Evolutionary conservation across 352 stramenopile species (phyloP), one percentile per base, ranked within the genome.

Genomic region (Thraustochytrium striatum): DNA sequence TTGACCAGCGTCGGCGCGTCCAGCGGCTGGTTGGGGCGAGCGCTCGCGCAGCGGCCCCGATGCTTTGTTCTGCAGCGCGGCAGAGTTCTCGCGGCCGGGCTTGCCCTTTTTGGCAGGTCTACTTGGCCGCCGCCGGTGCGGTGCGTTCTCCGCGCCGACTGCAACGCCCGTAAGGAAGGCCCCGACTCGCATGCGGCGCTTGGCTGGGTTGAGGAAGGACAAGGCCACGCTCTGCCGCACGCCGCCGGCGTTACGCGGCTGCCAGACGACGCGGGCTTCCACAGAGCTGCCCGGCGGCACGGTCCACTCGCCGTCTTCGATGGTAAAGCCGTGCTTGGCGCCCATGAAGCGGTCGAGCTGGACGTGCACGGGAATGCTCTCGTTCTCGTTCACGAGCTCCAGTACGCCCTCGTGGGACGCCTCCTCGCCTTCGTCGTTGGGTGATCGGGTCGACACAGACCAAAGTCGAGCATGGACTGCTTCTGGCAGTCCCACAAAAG

Each of bases 191-290:
- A 75, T 39, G 32, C 65, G 65, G 39, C 65, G 65, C 19, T 32
- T 30, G 32, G 58, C 30, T 8, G 39, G 32, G 65, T 61, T 75
- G 52, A 75, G 44, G 3, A 70, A 41, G 65, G 32, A 38, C n/a
- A 75, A 75, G 30, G 43, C 21, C 16, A 75, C 32, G 65, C 65
- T 75, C 25, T 75, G 65, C 1, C 65, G 44, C 32, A 75, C 65
- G 30, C 65, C 65, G 52, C 65, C 65, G 3, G 65, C 44, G 16
- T 25, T 13, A 19, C 8, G 0, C 0, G 65, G 65, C 52, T 13
- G 32, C 65, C 65, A 75, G 8, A 13, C 19, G 16, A 75, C 36
- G 11, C 8, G 25, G 52, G 30, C 41, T 8, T 28, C 11, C 13
- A 19, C 16, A 13, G 44, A 9, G n/a, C 65, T 28, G 11, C 50